A percentile compares a stretch with the other conserved stretches of the same genome.
These are phyloP conservation scores for Groenewaldozyma auringiensis DNA, from an alignment of 1,139 yeast genomes.

Conservation along the genomic window DNA sequence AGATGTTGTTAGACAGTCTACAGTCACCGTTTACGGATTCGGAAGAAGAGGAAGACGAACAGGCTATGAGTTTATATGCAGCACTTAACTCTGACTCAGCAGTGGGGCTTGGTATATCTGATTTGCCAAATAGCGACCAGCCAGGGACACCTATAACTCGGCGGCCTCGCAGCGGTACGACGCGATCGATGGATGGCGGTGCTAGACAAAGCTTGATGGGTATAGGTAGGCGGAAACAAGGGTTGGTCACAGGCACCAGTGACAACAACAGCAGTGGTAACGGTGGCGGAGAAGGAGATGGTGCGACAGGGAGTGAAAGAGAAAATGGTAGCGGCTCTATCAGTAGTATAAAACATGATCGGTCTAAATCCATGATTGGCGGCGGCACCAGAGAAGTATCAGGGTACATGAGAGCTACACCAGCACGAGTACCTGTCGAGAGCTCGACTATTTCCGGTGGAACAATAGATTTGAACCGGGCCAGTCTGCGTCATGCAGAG, in stretches of 20 bases:
- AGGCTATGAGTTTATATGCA: slow-evolving; percentile 22
- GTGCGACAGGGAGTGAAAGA: neutral
- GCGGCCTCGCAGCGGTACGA: slow-evolving; percentile 24
- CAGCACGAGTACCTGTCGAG: neutral
- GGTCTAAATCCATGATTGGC: slow-evolving; percentile 2
- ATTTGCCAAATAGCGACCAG: slow-evolving; percentile 1
- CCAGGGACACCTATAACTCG: slow-evolving; percentile 10
- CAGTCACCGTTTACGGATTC: slow-evolving; percentile 5
- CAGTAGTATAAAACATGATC: slow-evolving; percentile 5
- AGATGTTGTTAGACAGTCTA: neutral
- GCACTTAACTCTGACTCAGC: slow-evolving; percentile 15
- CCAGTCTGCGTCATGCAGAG: slow-evolving; percentile 37
- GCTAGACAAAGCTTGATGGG: slow-evolving; percentile 16
- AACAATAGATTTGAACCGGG: slow-evolving; percentile 31
- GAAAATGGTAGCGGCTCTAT: slow-evolving; percentile 14
- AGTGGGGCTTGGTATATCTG: neutral
- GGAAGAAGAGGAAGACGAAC: slow-evolving; percentile 21
- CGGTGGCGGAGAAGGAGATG: neutral
- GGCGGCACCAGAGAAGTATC: slow-evolving; percentile 7
- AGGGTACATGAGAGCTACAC: neutral
- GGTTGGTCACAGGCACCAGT: slow-evolving; percentile 10
- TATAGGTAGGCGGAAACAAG: slow-evolving; percentile 22
- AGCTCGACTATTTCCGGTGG: neutral
- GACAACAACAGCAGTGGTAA: slow-evolving; percentile 1
- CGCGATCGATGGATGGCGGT: slow-evolving; percentile 16